phyloP scores from a whole-genome alignment of 805 yeast species.

The Candida coquimbonensis region DNA sequence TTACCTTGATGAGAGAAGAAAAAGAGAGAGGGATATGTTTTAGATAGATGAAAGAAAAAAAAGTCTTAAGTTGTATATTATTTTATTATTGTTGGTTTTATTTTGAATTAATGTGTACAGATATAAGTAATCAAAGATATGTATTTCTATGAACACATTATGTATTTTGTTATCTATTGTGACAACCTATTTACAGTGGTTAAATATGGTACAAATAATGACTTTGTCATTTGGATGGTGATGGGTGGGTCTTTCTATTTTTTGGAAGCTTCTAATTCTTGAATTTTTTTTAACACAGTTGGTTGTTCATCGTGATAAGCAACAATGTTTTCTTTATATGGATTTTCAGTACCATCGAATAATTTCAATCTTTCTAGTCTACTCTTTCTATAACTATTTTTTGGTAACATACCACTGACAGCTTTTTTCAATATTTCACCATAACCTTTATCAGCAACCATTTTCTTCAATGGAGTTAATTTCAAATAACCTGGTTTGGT shows the following conservation, averaged over 20 bases:
- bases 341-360: slow-evolving; percentile 83
- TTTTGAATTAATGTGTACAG: background rate
- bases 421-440: slow-evolving; percentile 83
- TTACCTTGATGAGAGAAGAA: background rate
- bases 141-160: background rate
- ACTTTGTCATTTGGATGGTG: background rate
- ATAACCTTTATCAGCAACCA: slow-evolving; percentile 74
- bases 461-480: slow-evolving; percentile 70
- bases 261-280: slow-evolving; percentile 13
- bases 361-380: slow-evolving; percentile 82
- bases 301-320: slow-evolving; percentile 80
- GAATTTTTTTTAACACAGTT: slow-evolving; percentile 37
- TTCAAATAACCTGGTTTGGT: slow-evolving; percentile 86
- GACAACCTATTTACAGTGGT: slow-evolving; percentile 1
- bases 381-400: slow-evolving; percentile 70
- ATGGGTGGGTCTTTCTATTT: background rate
- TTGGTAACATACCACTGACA: slow-evolving; percentile 94
- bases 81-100: background rate
- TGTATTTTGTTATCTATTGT: too few species aligned
- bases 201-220: background rate
- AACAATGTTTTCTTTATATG: slow-evolving; percentile 73
- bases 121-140: background rate
- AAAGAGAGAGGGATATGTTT: background rate
- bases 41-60: background rate
- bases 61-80: background rate